Conservation (phyloP, 257 asterid genomes). For the Solanum raphanifolium region DNA sequence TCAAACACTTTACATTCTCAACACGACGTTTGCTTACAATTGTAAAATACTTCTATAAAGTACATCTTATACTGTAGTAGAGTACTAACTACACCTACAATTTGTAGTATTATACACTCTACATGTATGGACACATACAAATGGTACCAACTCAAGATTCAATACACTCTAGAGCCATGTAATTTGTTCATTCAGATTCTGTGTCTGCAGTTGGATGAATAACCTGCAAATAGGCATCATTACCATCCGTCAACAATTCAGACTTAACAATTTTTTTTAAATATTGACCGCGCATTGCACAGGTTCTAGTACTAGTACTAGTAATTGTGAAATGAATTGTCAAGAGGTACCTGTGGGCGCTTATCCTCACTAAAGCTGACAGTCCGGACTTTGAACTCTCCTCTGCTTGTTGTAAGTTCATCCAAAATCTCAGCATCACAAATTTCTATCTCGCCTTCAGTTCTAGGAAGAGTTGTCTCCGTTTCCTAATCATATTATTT, state of each 20-base stretch:
- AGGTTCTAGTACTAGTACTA: background rate
- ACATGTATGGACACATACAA: background rate
- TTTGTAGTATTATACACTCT: background rate
- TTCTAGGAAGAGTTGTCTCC: slow-evolving; percentile 2
- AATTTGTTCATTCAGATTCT: background rate
- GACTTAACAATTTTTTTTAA: background rate
- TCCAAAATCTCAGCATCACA: slow-evolving; percentile 44
- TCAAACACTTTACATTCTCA: background rate
- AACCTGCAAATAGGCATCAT: background rate
- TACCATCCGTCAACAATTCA: background rate
- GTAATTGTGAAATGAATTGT: background rate
- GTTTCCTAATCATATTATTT: slow-evolving; percentile 13
- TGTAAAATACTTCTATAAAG: background rate
- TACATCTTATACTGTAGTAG: background rate
- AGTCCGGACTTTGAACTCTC: slow-evolving; percentile 39
- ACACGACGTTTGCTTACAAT: background rate
- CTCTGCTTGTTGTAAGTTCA: slow-evolving; percentile 50
- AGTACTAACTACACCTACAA: background rate
- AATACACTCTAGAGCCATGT: background rate
- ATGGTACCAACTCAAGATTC: background rate
- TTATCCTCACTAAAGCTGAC: slow-evolving; percentile 32
- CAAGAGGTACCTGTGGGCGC: slow-evolving; percentile 19
- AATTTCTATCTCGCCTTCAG: slow-evolving; percentile 8
- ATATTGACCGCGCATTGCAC: background rate
- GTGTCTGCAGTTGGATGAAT: background rate